phyloP scores from a whole-genome alignment of 345 rosid genomes.

The Murraya paniculata region DNA sequence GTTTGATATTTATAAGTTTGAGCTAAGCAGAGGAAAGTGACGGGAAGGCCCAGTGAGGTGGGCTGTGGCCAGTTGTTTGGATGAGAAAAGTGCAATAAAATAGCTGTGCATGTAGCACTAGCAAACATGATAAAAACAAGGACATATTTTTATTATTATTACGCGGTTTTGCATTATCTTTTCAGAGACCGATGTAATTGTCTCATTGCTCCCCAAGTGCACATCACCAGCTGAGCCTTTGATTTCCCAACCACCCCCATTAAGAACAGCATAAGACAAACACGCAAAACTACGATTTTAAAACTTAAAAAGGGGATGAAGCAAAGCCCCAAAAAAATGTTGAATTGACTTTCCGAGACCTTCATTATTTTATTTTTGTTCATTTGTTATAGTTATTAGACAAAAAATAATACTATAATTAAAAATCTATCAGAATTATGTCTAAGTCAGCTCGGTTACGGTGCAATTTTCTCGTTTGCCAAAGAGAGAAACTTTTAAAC shows the following conservation, averaged over 20 bases:
- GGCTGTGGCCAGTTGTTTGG: background rate
- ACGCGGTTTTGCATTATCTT: background rate
- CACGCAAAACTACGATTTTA: background rate
- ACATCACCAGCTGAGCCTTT: background rate
- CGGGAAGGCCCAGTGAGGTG: background rate
- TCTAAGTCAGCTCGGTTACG: no score
- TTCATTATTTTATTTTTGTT: no score
- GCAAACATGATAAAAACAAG: background rate
- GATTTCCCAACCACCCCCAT: background rate
- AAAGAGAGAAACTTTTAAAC: no score
- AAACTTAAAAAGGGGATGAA: no score
- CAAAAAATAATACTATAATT: no score
- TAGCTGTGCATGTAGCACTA: background rate
- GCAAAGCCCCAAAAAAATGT: no score
- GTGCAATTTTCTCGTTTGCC: no score
- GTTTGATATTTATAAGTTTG: background rate
- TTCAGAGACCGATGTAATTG: background rate
- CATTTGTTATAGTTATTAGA: no score
- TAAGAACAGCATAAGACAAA: background rate
- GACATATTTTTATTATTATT: background rate
- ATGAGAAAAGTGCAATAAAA: background rate
- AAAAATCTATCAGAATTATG: no score
- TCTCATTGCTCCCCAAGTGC: background rate
- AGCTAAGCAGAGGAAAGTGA: background rate
- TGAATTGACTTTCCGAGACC: no score